These are phyloP conservation scores for Pichia californica DNA, from an alignment of 805 yeast species.

Conservation along the genomic window DNA sequence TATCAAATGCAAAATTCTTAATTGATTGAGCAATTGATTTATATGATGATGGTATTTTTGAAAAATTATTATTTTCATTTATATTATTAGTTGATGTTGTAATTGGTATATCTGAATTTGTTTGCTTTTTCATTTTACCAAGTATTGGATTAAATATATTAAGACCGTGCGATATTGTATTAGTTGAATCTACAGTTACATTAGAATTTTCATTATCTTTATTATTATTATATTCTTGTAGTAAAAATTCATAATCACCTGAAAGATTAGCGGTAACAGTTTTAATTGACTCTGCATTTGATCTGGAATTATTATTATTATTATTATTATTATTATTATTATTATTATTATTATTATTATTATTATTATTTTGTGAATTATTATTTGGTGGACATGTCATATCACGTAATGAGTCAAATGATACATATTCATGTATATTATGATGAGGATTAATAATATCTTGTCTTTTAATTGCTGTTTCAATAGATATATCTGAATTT, in stretches of 20 bases:
- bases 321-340: background rate
- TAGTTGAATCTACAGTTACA: background rate
- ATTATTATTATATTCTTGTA: background rate
- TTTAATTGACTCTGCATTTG: background rate
- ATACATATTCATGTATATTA: slow-evolving; percentile 29
- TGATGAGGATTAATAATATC: background rate
- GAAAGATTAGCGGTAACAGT: background rate
- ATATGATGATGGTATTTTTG: slow-evolving; percentile 5
- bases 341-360: slow-evolving; percentile 2
- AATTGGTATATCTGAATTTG: slow-evolving; percentile 9
- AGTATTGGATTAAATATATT: slow-evolving; percentile 21
- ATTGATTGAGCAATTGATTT: slow-evolving; percentile 8
- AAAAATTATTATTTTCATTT: background rate
- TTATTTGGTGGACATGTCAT: slow-evolving; percentile 11
- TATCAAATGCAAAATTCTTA: slow-evolving; percentile 1
- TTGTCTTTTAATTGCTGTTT: no score
- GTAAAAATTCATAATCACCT: slow-evolving; percentile 1
- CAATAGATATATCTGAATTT: background rate
- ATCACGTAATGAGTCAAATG: slow-evolving; percentile 35
- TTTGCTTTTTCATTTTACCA: slow-evolving; percentile 12
- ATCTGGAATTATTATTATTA: background rate
- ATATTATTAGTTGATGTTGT: background rate
- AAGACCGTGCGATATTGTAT: slow-evolving; percentile 4
- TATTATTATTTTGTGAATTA: slow-evolving; percentile 11
- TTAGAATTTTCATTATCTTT: background rate